These are phyloP conservation scores for Plectranthus barbatus DNA, from an alignment of 257 asterid species.

Conservation along the genomic window DNA sequence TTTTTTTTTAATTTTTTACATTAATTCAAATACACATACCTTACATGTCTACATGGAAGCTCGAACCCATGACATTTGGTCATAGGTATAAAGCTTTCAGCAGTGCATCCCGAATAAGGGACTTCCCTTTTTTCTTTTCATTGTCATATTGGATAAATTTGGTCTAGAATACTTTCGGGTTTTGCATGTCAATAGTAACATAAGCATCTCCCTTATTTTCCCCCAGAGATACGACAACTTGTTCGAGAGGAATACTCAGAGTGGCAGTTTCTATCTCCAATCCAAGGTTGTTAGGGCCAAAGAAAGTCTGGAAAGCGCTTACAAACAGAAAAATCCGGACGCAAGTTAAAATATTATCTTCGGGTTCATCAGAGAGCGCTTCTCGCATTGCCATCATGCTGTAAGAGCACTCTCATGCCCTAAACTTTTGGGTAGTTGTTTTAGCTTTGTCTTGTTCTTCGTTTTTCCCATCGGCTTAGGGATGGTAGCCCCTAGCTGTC, in stretches of 20 bases:
- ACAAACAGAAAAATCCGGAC: conserved; percentile 26
- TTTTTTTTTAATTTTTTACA: too few species aligned
- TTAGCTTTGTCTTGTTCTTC: neutral
- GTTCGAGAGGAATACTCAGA: conserved; percentile 57
- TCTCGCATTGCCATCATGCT: neutral
- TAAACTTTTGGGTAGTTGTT: neutral
- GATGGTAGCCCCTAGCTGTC: too few species aligned
- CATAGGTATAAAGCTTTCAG: too few species aligned
- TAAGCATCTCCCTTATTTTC: neutral
- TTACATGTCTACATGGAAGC: too few species aligned
- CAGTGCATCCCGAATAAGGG: too few species aligned
- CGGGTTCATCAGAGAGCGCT: neutral
- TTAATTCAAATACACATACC: too few species aligned
- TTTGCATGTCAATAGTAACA: neutral
- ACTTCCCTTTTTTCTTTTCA: too few species aligned
- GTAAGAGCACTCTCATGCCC: neutral
- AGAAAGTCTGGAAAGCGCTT: conserved; percentile 51
- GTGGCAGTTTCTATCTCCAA: conserved; percentile 54
- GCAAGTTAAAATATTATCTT: conserved; percentile 1
- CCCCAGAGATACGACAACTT: conserved; percentile 51
- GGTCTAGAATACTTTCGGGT: neutral
- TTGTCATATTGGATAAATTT: neutral
- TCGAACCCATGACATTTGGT: too few species aligned
- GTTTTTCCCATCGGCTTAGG: neutral
- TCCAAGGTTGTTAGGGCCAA: conserved; percentile 72